Base-by-base conservation (phyloP, 164 flowering plant species). In the Buxus sempervirens region DNA sequence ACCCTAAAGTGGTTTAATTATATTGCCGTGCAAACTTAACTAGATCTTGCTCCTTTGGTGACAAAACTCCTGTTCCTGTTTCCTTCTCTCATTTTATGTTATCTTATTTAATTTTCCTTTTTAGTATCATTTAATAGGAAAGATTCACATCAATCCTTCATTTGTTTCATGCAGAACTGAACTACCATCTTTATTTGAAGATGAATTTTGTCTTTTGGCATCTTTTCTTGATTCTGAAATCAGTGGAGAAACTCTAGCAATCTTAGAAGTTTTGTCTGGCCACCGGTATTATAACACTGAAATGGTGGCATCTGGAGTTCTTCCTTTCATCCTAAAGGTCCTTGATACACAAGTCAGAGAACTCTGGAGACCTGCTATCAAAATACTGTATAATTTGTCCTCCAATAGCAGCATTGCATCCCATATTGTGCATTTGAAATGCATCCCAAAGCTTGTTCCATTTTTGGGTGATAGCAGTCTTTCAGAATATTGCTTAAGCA, bases 381-480 rank as follows among this genome's bases (percentile, higher is more conserved):
- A 67, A 69, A 81, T 88, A 58, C 69, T 94, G 41, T 63, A 51
- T 38, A 80, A 85, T 66, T 53, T 91, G 69, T 86, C 88, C 66
- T 81, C 70, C 48, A 66, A 73, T 64, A 60, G 70, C 23, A 83
- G 81, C 4, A 48, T 70, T 45, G 65, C 78, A 57, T 73, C 83
- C 28, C 61, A 72, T 14, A 68, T 87, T 63, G 70, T 76, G 9
- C 67, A 78, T 48, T 64, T 74, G 22, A 78, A 75, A 15, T 79
- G 77, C 77, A 76, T 92, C 65, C 81, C 85, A 9, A 87, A 79
- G 67, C 63, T 95, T 71, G 74, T 82, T 64, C 81, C 83, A 49
- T 76, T 84, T 56, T 57, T 92, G 56, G 73, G 69, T 54, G 84
- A 86, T 72, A 59, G 21, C 16, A 26, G 68, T 38, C 73, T 89